Evolutionary conservation across 106 monocot genomes (phyloP).

Genomic region (Allium cepa): DNA sequence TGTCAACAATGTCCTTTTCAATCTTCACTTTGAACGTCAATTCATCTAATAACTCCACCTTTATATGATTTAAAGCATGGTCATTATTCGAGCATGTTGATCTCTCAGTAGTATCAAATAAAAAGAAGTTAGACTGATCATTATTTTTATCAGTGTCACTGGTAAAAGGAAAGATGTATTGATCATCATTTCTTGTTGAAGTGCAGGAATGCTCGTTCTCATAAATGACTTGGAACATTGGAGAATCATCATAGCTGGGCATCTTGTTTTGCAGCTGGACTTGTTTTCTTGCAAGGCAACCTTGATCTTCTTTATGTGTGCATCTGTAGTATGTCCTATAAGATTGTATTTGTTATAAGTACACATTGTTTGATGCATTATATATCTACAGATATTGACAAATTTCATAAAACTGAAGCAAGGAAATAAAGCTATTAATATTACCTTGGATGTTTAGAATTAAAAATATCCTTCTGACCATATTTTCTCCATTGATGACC

Average conservation of each 20-base stretch:
- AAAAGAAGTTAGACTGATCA: no score
- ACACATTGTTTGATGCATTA: neutral
- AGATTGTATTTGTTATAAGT: neutral
- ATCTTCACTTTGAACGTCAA: no score
- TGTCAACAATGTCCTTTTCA: no score
- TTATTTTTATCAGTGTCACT: no score
- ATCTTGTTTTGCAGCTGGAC: slow-evolving; percentile 7
- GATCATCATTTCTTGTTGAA: neutral
- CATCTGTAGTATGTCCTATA: slow-evolving; percentile 16
- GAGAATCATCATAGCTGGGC: neutral
- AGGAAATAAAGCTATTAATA: neutral
- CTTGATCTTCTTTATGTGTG: slow-evolving; percentile 3
- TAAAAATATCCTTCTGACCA: slow-evolving; percentile 21
- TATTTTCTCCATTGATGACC: slow-evolving; percentile 37
- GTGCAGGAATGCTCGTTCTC: slow-evolving; percentile 9
- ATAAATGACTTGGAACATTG: slow-evolving; percentile 5
- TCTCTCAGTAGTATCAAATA: no score
- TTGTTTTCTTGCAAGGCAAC: slow-evolving; percentile 15
- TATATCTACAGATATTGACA: neutral
- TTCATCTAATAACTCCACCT: no score
- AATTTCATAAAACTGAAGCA: neutral
- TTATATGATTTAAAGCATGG: no score
- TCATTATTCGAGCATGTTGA: no score
- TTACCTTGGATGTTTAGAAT: slow-evolving; percentile 16
- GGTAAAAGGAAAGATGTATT: no score